phyloP scores from a whole-genome alignment of 2,329 filamentous ascomycete species.

The Kalmusia sp. region DNA sequence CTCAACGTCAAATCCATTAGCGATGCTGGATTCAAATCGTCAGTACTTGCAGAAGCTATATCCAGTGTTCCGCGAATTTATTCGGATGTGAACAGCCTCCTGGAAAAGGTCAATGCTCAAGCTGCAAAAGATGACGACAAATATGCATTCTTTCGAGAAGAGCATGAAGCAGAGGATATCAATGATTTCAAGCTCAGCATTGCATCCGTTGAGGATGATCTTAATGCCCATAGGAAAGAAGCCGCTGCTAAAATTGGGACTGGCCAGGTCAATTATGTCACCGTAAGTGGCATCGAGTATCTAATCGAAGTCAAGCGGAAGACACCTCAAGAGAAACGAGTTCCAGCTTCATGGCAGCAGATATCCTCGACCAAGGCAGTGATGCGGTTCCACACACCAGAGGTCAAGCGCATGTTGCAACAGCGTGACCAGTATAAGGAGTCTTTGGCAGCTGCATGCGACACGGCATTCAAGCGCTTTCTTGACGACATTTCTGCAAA shows the following conservation, averaged over 20 bases:
- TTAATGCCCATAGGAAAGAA: slow-evolving; percentile 75
- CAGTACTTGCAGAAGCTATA: slow-evolving; percentile 74
- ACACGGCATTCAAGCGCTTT: slow-evolving; percentile 77
- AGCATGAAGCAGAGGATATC: slow-evolving; percentile 87
- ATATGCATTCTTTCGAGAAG: slow-evolving; percentile 89
- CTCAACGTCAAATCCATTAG: slow-evolving; percentile 67
- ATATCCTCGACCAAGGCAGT: slow-evolving; percentile 93
- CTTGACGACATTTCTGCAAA: slow-evolving; percentile 77
- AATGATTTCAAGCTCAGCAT: slow-evolving; percentile 91
- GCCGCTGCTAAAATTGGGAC: slow-evolving; percentile 77
- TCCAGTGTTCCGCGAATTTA: slow-evolving; percentile 78
- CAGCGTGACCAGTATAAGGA: slow-evolving; percentile 96
- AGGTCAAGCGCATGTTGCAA: slow-evolving; percentile 80
- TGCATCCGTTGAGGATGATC: slow-evolving; percentile 86
- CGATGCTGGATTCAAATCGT: slow-evolving; percentile 75
- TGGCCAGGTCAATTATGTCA: slow-evolving; percentile 77
- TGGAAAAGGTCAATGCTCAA: slow-evolving; percentile 84
- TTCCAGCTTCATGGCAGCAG: slow-evolving; percentile 94
- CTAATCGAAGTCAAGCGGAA: slow-evolving; percentile 89
- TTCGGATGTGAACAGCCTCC: slow-evolving; percentile 73
- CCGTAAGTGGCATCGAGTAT: slow-evolving; percentile 90
- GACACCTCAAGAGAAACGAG: slow-evolving; percentile 72
- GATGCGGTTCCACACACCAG: slow-evolving; percentile 92
- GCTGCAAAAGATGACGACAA: slow-evolving; percentile 90
- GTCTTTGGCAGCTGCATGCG: slow-evolving; percentile 88